Evolutionary conservation across 495 filamentous ascomycete genomes (phyloP), one percentile per base, ranked within the genome.

Genomic region (Penicillium flavigenum): DNA sequence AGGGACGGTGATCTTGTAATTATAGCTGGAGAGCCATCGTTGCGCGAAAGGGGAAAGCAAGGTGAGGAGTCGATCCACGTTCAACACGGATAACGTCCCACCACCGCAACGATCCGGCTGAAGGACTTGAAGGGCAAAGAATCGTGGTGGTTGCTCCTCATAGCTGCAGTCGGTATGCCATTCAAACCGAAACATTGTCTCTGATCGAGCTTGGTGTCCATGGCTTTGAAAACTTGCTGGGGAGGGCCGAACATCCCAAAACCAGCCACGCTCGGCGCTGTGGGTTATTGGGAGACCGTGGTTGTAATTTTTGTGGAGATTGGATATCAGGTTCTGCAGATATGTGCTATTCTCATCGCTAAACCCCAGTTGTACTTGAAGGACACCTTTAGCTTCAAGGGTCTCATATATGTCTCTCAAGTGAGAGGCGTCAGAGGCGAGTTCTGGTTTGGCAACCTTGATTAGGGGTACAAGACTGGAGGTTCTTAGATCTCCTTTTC

Each of bases 141-240:
- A 79, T 34, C 59, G 59, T 5, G 73, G 73, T 4, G 73, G 73
- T 5, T 20, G 7, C 0, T 48, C 31, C 39, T 77, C 76, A 43
- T 73, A 79, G 38, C 74, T 73, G 36, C 73, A 72, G 48, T 77
- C 75, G 22, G 73, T 74, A 54, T 79, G 76, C 76, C 76, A 77
- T n/a, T 64, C 59, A 46, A 79, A 76, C 10, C 55, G 48, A 16
- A 58, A 7, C 46, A 60, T 65, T 6, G 73, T 76, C 51, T 76
- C 70, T 3, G 74, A 77, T 32, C 73, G 59, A 4, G 73, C 73
- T 43, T 64, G 60, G 24, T 67, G 60, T 0, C 22, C 12, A 9
- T 55, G 44, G 22, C 47, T 63, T 45, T 64, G 59, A 31, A 63
- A 61, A 3, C 5, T 50, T 0, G 11, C 22, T 16, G 34, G 26